Base-by-base conservation (phyloP, 2,329 filamentous ascomycete genomes). In the Aspergillus phoenicis region DNA sequence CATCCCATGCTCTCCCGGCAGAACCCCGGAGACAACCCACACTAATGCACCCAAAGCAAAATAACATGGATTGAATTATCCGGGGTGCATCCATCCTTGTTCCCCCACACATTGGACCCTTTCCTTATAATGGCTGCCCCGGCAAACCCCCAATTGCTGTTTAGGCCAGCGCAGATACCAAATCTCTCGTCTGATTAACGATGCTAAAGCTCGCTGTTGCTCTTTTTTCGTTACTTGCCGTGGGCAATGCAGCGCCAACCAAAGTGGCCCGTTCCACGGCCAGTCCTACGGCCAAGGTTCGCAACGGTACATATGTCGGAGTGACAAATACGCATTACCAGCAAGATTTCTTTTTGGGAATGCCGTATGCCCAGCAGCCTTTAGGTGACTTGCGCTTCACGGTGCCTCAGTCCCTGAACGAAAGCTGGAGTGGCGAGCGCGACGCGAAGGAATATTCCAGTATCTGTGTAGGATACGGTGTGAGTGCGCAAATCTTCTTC, bases 291-390 rank as follows among this genome's bases (percentile, higher is more conserved):
- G 79, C 67, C 4, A 61, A 59, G 1, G 70, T 80, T 15, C 71
- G 67, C 59, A 84, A 84, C 68, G 82, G 83, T 28, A 83, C 82
- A 0, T 83, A 83, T 63, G 61, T 68, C 24, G 83, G 83, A 5
- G 61, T 76, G 1, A 71, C 76, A 59, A 77, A 75, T 39, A 48
- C 73, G 0, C 62, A 69, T 1, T 83, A 81, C 59, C 65, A 77
- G 26, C 82, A 84, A 52, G 83, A 86, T 62, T 75, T 80, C 60
- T 85, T 85, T 68, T 71, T 84, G 3, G 83, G 82, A 2, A 81
- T 88, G 2, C 85, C 85, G 0, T 88, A 83, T 68, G 85, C 85
- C 3, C 81, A 84, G 62, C 80, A 84, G 30, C 84, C 84, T 0
- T 73, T 81, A 24, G 81, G 82, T 1, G 72, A 81, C 58, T 76